A percentile compares a stretch with the other conserved stretches of the same genome.
phyloP scores from a whole-genome alignment of 2,329 filamentous ascomycete species.

The Purpureocillium lavendulum region DNA sequence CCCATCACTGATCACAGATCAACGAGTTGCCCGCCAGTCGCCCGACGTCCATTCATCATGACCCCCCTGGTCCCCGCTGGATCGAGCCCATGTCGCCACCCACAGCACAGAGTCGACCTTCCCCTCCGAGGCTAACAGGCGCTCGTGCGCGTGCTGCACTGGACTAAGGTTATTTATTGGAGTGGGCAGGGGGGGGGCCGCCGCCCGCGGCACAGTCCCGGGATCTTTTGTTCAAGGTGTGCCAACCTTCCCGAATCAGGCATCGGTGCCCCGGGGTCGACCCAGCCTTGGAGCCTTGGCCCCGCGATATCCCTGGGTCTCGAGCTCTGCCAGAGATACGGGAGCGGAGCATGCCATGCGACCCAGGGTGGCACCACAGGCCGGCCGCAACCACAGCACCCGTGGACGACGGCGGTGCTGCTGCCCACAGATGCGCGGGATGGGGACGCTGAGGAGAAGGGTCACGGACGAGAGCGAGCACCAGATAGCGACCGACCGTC shows the following conservation, averaged over 20 bases:
- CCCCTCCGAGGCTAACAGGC: too few species aligned
- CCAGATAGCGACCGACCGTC: too few species aligned
- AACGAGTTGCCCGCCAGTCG: too few species aligned
- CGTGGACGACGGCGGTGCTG: background rate
- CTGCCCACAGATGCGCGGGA: too few species aligned
- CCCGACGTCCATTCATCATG: background rate
- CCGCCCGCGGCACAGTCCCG: constrained; percentile 3
- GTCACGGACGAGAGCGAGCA: too few species aligned
- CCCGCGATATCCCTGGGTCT: constrained; percentile 1
- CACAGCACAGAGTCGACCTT: too few species aligned
- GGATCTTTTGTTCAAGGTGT: constrained; percentile 12
- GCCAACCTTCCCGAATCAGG: constrained; percentile 10
- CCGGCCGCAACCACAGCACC: background rate
- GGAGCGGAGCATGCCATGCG: background rate
- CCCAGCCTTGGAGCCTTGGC: constrained; percentile 8
- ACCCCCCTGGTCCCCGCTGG: too few species aligned
- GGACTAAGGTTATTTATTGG: background rate
- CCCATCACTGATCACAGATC: background rate
- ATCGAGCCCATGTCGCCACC: too few species aligned
- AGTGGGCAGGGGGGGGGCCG: too few species aligned
- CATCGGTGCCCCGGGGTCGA: constrained; percentile 12
- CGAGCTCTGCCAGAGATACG: background rate
- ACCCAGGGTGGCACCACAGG: background rate
- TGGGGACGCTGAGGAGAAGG: too few species aligned
- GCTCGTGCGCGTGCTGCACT: too few species aligned